phyloP scores from a whole-genome alignment of 106 monocot species.

The Agapanthus africanus region DNA sequence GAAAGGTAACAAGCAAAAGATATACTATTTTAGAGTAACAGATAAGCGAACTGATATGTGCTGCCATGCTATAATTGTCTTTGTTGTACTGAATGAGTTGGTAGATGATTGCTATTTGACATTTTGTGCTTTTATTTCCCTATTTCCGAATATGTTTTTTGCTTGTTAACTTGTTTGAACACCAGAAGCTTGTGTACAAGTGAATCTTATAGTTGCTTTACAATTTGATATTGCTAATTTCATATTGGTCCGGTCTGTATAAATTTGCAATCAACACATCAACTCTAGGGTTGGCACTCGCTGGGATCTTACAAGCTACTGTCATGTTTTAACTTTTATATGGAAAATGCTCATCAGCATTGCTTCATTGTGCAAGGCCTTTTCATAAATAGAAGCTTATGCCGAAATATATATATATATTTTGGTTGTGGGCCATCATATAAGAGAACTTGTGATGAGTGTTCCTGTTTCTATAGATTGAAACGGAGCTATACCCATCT shows the following conservation, averaged over 20 bases:
- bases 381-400: too few relatives aligned
- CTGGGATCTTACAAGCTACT: not conserved
- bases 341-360: not conserved
- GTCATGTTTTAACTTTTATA: too few relatives aligned
- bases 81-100: not conserved
- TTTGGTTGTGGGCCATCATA: too few relatives aligned
- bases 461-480: not conserved
- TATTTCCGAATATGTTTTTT: too few relatives aligned
- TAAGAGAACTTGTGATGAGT: too few relatives aligned
- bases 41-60: not conserved
- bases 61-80: slow-evolving; percentile 1
- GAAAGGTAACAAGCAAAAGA: slow-evolving; percentile 46
- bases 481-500: not conserved
- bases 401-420: too few relatives aligned
- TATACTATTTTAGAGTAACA: not conserved
- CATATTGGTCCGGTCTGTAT: not conserved
- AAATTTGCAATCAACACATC: not conserved
- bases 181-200: not conserved
- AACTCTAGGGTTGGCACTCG: not conserved
- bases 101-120: not conserved
- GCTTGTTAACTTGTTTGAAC: not conserved
- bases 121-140: not conserved
- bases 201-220: not conserved
- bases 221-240: not conserved
- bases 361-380: not conserved